Evolutionary conservation across 345 rosid species (phyloP).

Genomic region (Toxicodendron radicans): DNA sequence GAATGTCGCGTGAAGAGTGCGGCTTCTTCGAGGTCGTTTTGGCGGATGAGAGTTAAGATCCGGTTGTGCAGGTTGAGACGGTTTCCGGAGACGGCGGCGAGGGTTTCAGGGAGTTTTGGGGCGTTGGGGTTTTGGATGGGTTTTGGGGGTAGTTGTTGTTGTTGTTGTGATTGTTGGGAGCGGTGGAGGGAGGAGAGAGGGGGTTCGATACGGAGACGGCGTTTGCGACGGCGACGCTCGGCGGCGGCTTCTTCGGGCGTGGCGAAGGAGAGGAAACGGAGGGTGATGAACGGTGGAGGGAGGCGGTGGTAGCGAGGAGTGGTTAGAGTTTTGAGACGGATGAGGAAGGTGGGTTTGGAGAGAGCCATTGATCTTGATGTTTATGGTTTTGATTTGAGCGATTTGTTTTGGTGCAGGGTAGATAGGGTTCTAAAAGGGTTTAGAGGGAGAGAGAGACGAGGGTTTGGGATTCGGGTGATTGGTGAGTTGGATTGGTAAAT

Average conservation of each 20-base stretch:
- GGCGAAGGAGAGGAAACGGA: conserved; percentile 65
- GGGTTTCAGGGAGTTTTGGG: conserved; percentile 80
- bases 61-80: conserved; percentile 84
- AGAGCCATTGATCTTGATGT: conserved; percentile 44
- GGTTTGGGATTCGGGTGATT: not conserved
- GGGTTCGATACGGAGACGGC: conserved; percentile 83
- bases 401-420: not conserved
- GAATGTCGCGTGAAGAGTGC: conserved; percentile 91
- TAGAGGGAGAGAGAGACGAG: not conserved
- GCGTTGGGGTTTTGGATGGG: conserved; percentile 83
- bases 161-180: conserved; percentile 42
- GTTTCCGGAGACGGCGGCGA: conserved; percentile 67
- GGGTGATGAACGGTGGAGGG: conserved; percentile 25
- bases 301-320: conserved; percentile 28
- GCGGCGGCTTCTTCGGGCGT: conserved; percentile 90
- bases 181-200: conserved; percentile 69
- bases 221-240: conserved; percentile 87
- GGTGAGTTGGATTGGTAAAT: not conserved
- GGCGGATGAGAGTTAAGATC: conserved; percentile 64
- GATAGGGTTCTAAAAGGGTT: conserved; percentile 32
- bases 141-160: conserved; percentile 37
- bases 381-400: not conserved
- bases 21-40: conserved; percentile 87
- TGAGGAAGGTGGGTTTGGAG: conserved; percentile 48
- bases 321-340: conserved; percentile 46